Percentiles rank a stretch among this genome's conserved stretches.
These are phyloP conservation scores for Hyphodiscus sp. DNA, from an alignment of 2,329 filamentous ascomycete genomes.

Conservation along the genomic window DNA sequence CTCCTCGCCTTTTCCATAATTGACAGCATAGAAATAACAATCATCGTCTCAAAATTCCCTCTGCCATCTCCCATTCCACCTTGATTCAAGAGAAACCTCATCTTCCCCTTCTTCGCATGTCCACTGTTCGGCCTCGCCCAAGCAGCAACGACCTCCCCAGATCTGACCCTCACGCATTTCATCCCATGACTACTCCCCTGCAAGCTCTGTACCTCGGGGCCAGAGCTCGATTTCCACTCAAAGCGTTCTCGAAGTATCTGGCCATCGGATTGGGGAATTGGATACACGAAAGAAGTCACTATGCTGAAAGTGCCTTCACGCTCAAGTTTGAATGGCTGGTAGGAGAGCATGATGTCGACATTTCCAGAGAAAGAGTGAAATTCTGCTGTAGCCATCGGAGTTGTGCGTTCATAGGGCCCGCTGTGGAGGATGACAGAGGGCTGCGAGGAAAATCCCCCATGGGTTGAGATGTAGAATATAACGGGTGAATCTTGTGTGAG, in stretches of 20 bases:
- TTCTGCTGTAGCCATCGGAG: conserved; percentile 16
- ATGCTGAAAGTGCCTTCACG: not conserved
- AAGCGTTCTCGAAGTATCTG: conserved; percentile 8
- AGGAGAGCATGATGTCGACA: conserved; percentile 11
- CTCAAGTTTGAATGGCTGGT: not conserved
- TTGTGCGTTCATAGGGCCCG: not conserved
- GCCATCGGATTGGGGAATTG: not conserved
- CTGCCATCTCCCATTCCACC: conserved; percentile 11
- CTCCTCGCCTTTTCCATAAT: conserved; percentile 14
- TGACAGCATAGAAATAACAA: conserved; percentile 11
- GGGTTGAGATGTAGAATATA: conserved; percentile 16
- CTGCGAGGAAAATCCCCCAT: conserved; percentile 6
- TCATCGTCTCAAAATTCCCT: conserved; percentile 10
- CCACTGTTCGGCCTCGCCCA: conserved; percentile 13
- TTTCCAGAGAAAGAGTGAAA: conserved; percentile 14
- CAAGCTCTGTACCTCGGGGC: conserved; percentile 10
- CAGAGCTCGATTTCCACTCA: conserved; percentile 15
- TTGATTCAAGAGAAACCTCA: conserved; percentile 14
- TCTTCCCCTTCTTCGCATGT: conserved; percentile 17
- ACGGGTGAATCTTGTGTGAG: conserved; percentile 8
- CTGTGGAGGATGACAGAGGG: conserved; percentile 14
- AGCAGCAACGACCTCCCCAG: conserved; percentile 14
- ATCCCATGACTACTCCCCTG: conserved; percentile 13
- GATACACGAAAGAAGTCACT: not conserved
- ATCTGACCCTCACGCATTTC: conserved; percentile 14